Conservation (phyloP, 2,329 filamentous ascomycete genomes). For the Calonectria naviculata region DNA sequence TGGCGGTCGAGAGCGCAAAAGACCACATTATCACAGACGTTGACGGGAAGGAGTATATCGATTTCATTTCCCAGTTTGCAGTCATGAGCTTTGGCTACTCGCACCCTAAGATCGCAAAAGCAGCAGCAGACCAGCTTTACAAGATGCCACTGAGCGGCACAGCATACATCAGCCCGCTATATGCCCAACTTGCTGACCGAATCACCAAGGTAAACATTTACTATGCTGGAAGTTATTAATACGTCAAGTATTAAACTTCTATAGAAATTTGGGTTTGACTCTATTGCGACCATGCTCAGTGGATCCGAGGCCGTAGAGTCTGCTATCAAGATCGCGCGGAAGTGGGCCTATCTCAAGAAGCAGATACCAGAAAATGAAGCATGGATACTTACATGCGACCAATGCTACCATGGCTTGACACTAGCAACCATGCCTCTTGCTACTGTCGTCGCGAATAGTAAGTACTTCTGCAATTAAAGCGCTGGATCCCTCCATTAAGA, state of each 20-base stretch:
- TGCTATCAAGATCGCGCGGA: slow-evolving; percentile 25
- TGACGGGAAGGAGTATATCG: slow-evolving; percentile 23
- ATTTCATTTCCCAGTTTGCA: slow-evolving; percentile 18
- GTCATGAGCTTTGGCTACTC: slow-evolving; percentile 25
- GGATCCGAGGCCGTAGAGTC: slow-evolving; percentile 17
- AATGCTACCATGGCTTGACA: slow-evolving; percentile 20
- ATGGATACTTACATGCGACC: slow-evolving; percentile 12
- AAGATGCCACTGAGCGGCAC: slow-evolving; percentile 17
- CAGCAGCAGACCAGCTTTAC: slow-evolving; percentile 10
- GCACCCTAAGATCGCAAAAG: slow-evolving; percentile 18
- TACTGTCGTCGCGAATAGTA: slow-evolving; percentile 14
- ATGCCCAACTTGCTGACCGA: slow-evolving; percentile 19
- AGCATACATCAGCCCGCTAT: slow-evolving; percentile 18
- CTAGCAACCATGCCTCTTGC: slow-evolving; percentile 21
- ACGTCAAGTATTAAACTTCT: not conserved
- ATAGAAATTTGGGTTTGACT: slow-evolving; percentile 24
- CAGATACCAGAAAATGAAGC: slow-evolving; percentile 16
- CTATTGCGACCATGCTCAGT: slow-evolving; percentile 18
- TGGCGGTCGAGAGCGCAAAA: slow-evolving; percentile 12
- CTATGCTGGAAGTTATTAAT: no score
- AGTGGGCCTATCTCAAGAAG: slow-evolving; percentile 27
- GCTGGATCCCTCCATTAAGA: no score
- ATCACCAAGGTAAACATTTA: slow-evolving; percentile 10
- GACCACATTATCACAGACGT: slow-evolving; percentile 21
- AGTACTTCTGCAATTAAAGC: no score